Evolutionary conservation across 306 rosid genomes (phyloP), one percentile per base, ranked within the genome.

Genomic region (Sicyos baderoa): DNA sequence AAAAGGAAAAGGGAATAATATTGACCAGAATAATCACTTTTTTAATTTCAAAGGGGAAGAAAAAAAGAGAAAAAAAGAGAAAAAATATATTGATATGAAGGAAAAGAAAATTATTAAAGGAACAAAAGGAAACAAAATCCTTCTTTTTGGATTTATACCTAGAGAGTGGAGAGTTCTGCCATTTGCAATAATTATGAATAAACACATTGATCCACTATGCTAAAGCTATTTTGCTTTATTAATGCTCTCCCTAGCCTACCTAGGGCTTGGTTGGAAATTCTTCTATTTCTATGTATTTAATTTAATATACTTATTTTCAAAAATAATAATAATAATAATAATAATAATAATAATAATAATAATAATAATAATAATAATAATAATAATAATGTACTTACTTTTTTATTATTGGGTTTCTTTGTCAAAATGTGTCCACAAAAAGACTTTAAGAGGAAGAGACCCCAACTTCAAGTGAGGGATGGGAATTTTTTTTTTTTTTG

Each of bases 111-210:
- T 62, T 4, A 17, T 37, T 62, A 40, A 37, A 62, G 51, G 49
- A 35, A 61, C 68, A 61, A 61, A 61, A 61, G 68, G 68, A 62
- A 62, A 62, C 68, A 62, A 62, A 62, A 62, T 62, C 68, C 68
- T 62, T 62, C 68, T 62, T 62, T 62, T 62, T 62, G 68, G 68
- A 62, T 62, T 37, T 62, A 62, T 62, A 62, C 68, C 50, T 25
- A 29, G 4, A 40, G 68, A 37, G 51, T 62, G 68, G 68, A 40
- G 68, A 12, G 50, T 51, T 62, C 1, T 62, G 68, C 4, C n/a
- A 16, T 62, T 62, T 62, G 68, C 50, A 62, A 62, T 62, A 37
- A 61, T 61, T 61, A 37, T 61, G 16, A 32, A 32, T 16, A 7
- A 59, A 29, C 65, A 60, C 47, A 35, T 61, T 37, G 25, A 61